Base-by-base conservation (phyloP, 345 rosid species). In the Melaleuca alternifolia region DNA sequence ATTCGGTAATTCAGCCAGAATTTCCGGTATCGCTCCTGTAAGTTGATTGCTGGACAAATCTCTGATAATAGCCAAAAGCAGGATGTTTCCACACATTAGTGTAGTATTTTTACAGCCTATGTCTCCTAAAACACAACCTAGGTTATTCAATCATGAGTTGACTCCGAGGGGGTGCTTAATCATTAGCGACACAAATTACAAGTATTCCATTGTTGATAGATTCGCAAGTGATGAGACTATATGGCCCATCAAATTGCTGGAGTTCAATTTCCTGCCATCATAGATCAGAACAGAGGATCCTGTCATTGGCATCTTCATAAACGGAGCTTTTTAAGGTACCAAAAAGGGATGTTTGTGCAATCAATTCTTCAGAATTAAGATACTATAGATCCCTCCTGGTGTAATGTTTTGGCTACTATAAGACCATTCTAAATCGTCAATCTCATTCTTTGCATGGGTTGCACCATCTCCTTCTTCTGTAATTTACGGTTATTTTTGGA, bases 31-130 rank as follows among this genome's bases (percentile, higher is more conserved):
- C 5, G 51, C 14, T 28, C 90, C 92, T 16, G 62, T 53, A 30
- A 90, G 84, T 52, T n/a, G 85, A 54, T 89, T 90, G 85, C 65
- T 50, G 16, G 92, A 90, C 30, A 89, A 84, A 83, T 90, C 90
- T 53, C 90, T 90, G 85, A 23, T 20, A 11, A 37, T 24, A 23
- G 61, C 61, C 1, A 56, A 24, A 23, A 0, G 13, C 10, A 56
- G n/a, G 28, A 23, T 23, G n/a, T 0, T 5, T 0, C 61, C 23
- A 4, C 59, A 23, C 59, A 54, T 54, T 54, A 11, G 23, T 21
- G 23, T 5, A 54, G 0, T 3, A 54, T 21, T 54, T 9, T 21
- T 23, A 54, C 21, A 54, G 4, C 23, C 2, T 1, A 5, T 5
- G 12, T 41, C n/a, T 24, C 0, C 21, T 54, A 1, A 54, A 0